These are phyloP conservation scores for Dryadomyces quercivorus DNA, from an alignment of 2,329 filamentous ascomycete species.

Conservation along the genomic window DNA sequence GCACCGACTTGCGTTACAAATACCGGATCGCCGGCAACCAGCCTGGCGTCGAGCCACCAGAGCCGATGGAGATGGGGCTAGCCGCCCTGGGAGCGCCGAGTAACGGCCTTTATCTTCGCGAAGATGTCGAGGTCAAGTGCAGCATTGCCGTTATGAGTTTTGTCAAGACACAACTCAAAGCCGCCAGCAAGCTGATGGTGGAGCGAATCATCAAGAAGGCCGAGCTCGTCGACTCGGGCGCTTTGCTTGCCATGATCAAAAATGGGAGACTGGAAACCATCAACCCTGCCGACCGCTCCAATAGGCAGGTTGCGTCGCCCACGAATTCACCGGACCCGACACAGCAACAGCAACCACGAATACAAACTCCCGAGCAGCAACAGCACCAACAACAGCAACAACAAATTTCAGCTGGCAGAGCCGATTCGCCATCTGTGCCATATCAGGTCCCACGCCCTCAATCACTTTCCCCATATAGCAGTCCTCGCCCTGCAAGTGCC, in stretches of 20 bases:
- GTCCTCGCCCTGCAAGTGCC: conserved; percentile 17
- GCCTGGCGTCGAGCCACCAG: conserved; percentile 49
- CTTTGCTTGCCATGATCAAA: conserved; percentile 55
- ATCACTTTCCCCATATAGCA: conserved; percentile 19
- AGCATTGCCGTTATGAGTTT: conserved; percentile 53
- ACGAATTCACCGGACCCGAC: conserved; percentile 14
- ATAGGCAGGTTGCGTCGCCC: conserved; percentile 8
- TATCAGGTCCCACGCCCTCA: conserved; percentile 29
- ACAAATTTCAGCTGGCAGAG: conserved; percentile 1
- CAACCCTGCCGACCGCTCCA: conserved; percentile 38
- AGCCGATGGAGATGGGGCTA: conserved; percentile 48
- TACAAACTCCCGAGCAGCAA: not conserved
- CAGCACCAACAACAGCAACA: conserved; percentile 11
- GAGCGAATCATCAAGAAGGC: conserved; percentile 59
- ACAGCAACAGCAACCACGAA: not conserved
- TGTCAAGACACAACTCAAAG: conserved; percentile 54
- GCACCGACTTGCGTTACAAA: conserved; percentile 54
- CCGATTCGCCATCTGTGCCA: conserved; percentile 14
- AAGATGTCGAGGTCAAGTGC: conserved; percentile 60
- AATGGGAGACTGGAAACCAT: conserved; percentile 50
- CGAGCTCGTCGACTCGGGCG: conserved; percentile 53
- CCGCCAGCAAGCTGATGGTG: conserved; percentile 56
- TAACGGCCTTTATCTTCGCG: conserved; percentile 55
- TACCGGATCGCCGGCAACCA: conserved; percentile 60
- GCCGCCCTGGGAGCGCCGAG: conserved; percentile 44